phyloP scores from a whole-genome alignment of 495 filamentous ascomycete species.

The Neurospora discreta region DNA sequence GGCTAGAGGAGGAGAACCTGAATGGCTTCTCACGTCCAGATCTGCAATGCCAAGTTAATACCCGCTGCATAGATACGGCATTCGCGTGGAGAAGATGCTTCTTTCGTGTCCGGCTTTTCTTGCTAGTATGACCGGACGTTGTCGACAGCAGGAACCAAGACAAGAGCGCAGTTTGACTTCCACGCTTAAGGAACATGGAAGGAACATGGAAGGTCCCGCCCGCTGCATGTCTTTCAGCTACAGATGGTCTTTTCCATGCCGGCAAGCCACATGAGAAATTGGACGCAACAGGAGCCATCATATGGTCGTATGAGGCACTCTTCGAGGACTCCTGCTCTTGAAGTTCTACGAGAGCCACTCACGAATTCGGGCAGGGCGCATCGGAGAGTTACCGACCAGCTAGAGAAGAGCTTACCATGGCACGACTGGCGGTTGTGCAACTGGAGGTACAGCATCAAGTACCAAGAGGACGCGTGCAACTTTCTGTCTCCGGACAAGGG shows the following conservation, averaged over 20 bases:
- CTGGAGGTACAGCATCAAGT: background rate
- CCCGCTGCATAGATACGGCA: background rate
- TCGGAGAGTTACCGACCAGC: background rate
- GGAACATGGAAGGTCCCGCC: background rate
- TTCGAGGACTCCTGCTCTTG: background rate
- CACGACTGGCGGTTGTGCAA: background rate
- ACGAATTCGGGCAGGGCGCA: background rate
- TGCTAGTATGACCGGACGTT: background rate
- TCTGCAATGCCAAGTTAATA: background rate
- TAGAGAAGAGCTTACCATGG: background rate
- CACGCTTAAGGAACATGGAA: no score
- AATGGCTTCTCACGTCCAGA: background rate
- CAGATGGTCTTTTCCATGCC: background rate
- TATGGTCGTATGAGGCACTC: background rate
- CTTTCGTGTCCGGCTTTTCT: background rate
- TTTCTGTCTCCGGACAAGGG: background rate
- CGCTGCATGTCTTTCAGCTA: background rate
- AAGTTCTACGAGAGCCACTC: background rate
- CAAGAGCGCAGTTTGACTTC: background rate
- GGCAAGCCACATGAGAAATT: background rate
- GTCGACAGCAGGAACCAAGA: background rate
- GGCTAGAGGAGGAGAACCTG: background rate
- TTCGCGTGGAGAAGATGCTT: background rate
- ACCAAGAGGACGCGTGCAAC: background rate
- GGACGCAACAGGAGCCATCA: background rate